Conservation (phyloP, 768 basidiomycete species). For the Leccinum rimulosum region DNA sequence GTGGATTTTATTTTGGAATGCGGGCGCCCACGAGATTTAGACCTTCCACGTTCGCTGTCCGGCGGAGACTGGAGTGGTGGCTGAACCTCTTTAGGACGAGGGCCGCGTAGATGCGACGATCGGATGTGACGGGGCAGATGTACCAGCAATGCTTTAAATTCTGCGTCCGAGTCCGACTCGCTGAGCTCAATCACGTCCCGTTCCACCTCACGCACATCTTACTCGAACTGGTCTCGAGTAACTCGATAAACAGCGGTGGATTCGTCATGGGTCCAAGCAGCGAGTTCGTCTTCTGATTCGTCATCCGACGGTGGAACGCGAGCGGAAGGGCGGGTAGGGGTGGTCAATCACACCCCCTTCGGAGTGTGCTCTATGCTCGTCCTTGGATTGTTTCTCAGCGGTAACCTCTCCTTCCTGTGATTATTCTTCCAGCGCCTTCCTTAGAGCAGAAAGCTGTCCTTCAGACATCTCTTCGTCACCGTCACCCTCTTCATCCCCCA, state of each 20-base stretch:
- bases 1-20: slow-evolving; percentile 2
- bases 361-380: background rate
- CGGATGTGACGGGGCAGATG: slow-evolving; percentile 20
- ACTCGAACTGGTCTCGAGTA: slow-evolving; percentile 16
- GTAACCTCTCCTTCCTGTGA: slow-evolving; percentile 9
- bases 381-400: slow-evolving; percentile 1
- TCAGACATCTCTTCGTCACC: slow-evolving; percentile 25
- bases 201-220: slow-evolving; percentile 14
- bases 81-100: background rate
- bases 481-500: slow-evolving; percentile 21
- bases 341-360: slow-evolving; percentile 7
- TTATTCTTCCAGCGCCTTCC: slow-evolving; percentile 17
- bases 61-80: slow-evolving; percentile 15
- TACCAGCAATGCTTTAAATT: slow-evolving; percentile 28
- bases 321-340: slow-evolving; percentile 16
- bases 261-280: slow-evolving; percentile 41
- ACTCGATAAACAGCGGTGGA: slow-evolving; percentile 38
- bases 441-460: slow-evolving; percentile 15
- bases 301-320: slow-evolving; percentile 17
- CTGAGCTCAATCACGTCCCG: slow-evolving; percentile 25
- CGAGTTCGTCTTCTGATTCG: slow-evolving; percentile 51
- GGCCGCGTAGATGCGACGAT: slow-evolving; percentile 6
- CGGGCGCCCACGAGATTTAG: slow-evolving; percentile 9
- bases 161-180: slow-evolving; percentile 29
- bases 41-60: slow-evolving; percentile 12